Base-by-base conservation (phyloP, 768 basidiomycete genomes). In the Trametopsis cervina region DNA sequence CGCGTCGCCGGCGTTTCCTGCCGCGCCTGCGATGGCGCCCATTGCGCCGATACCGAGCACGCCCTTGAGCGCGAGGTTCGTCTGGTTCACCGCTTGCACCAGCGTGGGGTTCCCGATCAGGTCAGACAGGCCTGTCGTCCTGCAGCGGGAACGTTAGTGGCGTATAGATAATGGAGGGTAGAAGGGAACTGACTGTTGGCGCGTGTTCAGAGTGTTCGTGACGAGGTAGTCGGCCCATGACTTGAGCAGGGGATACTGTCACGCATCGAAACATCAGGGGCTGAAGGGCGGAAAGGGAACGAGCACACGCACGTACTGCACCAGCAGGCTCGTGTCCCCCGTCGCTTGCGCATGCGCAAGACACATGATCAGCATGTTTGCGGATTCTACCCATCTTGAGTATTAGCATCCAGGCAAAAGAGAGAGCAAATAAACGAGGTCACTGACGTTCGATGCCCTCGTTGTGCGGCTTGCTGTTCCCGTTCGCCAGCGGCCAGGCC, bases 51-150 rank as follows among this genome's bases (percentile, higher is more conserved):
- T 80, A 6, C 80, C 81, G 40, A 82, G 63, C 47, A 83, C 80
- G 27, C 82, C 83, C 56, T 85, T 85, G 63, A 83, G 77, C 4
- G 81, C 82, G 22, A 83, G 68, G 56, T 83, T 83, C 12, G 82
- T 83, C 56, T 83, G 80, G 54, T 84, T 83, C 9, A 71, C 70
- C 9, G 15, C 9, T 15, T 33, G 29, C 9, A 15, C 29, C 9
- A 33, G 29, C 7, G 7, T 15, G n/a, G n/a, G n/a, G 15, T 33
- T 33, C 9, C 29, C 29, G 15, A 33, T 33, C 15, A 15, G 15
- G 15, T 33, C 29, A 33, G 29, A 33, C 29, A 33, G 15, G 9
- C 9, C 7, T 7, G 29, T 33, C 15, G 29, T 33, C 15, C 29
- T 33, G 29, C 9, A 33, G 29, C 29, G 29, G 15, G 9, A n/a